A percentile compares a stretch with the other conserved stretches of the same genome.
Conservation (phyloP, 176 grass and related monocot genomes). For the Leersia perrieri region DNA sequence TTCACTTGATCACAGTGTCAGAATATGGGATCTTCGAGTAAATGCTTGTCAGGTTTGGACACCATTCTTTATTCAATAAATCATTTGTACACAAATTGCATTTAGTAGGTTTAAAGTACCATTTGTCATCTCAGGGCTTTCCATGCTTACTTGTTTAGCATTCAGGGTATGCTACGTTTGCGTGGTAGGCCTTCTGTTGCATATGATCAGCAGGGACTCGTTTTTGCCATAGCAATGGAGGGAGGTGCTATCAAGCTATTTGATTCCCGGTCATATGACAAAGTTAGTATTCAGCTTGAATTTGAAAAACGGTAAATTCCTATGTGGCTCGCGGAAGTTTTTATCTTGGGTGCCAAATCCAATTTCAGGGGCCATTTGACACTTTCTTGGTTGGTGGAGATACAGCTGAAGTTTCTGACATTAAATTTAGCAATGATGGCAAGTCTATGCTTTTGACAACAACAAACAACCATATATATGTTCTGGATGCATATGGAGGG, state of each 20-base stretch:
- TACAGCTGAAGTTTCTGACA: slow-evolving; percentile 92
- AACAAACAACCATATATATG: slow-evolving; percentile 96
- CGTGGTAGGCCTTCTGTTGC: slow-evolving; percentile 96
- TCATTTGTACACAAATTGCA: neutral
- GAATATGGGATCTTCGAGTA: slow-evolving; percentile 98
- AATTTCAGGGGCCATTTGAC: slow-evolving; percentile 91
- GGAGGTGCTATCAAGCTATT: slow-evolving; percentile 97
- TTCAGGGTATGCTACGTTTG: slow-evolving; percentile 79
- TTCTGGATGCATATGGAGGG: slow-evolving; percentile 96
- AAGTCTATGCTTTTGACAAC: slow-evolving; percentile 98
- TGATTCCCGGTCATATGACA: slow-evolving; percentile 96
- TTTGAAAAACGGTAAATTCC: slow-evolving; percentile 4
- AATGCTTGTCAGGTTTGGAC: slow-evolving; percentile 92
- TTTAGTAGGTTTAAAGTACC: slow-evolving; percentile 26
- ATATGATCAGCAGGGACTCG: slow-evolving; percentile 99
- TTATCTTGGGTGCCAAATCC: slow-evolving; percentile 2
- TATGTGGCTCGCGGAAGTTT: neutral
- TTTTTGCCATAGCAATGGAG: slow-evolving; percentile 97
- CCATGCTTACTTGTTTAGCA: slow-evolving; percentile 39
- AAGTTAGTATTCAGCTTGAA: slow-evolving; percentile 45
- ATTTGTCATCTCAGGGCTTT: slow-evolving; percentile 29
- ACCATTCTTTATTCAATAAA: slow-evolving; percentile 30
- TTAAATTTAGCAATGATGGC: slow-evolving; percentile 98
- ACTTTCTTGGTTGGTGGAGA: slow-evolving; percentile 97
- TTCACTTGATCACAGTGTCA: slow-evolving; percentile 90